Evolutionary conservation across 176 grass and related monocot species (phyloP), one percentile per base, ranked within the genome.

Genomic region (Phoenix roebelenii): DNA sequence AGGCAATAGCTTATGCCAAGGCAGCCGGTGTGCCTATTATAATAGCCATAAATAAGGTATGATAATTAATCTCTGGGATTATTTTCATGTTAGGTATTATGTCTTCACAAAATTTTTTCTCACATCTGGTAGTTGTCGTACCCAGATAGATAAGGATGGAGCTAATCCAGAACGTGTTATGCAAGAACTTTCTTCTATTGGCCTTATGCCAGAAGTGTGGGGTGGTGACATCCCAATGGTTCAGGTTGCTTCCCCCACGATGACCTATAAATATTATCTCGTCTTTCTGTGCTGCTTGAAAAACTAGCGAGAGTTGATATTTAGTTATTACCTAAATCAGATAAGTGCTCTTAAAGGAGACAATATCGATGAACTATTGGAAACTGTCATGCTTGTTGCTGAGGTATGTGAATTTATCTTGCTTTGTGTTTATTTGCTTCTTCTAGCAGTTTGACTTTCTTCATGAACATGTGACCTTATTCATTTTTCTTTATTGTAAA

Each of bases 1-100:
- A 97, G 63, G 92, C 92, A 54, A 90, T 97, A 79, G 92, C 84
- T 32, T 87, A 97, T 88, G 92, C 92, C 53, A 97, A 90, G 77
- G 92, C 84, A 59, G 92, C 92, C 52, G 70, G 80, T 5, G 92
- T 97, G 54, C 92, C 92, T 59, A 90, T 97, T 85, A 75, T 97
- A 69, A 77, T 97, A 58, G 92, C 84, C 53, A 76, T 97, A 74
- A 97, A 97, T 72, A 97, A 97, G 83, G 92, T 79, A 56, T 72
- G 65, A 39, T 51, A 25, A 51, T 67, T 32, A 50, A 26, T 49
- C 1, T 39, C 35, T 39, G 1, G 30, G 5, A 12, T 12, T 39
- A 6, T 39, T 39, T 39, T 39, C 35, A 39, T 39, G 7, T 39
- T 39, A 7, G 12, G 6, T 39, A 9, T 5, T 9, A 32, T 2